Evolutionary conservation across 495 filamentous ascomycete species (phyloP).

Genomic region (Lophiotrema nucula): DNA sequence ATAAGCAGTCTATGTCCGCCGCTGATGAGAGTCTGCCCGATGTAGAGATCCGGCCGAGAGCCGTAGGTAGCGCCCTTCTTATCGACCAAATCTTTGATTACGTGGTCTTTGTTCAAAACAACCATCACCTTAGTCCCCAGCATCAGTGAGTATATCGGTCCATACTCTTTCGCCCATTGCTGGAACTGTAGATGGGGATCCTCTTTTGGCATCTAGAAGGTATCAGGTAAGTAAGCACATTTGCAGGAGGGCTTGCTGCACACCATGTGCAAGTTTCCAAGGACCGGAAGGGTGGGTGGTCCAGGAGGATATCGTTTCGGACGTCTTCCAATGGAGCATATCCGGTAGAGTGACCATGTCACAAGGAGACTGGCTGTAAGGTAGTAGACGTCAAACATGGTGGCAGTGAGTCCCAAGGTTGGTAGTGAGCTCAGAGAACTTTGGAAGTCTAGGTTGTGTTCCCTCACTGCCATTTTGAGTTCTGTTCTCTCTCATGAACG

Average conservation of each 20-base stretch:
- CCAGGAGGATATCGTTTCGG: slow-evolving; percentile 42
- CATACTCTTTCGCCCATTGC: slow-evolving; percentile 44
- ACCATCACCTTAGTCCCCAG: slow-evolving; percentile 34
- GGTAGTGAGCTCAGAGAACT: too few species aligned
- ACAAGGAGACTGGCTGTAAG: not conserved
- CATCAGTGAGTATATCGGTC: slow-evolving; percentile 42
- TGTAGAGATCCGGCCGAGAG: slow-evolving; percentile 30
- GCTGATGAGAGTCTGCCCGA: slow-evolving; percentile 9
- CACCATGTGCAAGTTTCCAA: slow-evolving; percentile 15
- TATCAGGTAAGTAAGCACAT: not conserved
- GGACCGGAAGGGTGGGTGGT: slow-evolving; percentile 35
- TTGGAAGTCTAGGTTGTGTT: too few species aligned
- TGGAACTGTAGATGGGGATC: slow-evolving; percentile 40
- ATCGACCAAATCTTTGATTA: slow-evolving; percentile 43
- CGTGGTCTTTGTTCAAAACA: slow-evolving; percentile 34
- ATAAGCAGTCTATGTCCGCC: slow-evolving; percentile 13
- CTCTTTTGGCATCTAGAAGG: slow-evolving; percentile 11
- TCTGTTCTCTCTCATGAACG: too few species aligned
- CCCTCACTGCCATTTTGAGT: too few species aligned
- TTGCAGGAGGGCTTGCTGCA: not conserved
- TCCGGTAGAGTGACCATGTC: slow-evolving; percentile 1
- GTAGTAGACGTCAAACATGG: not conserved
- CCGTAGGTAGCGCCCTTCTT: slow-evolving; percentile 41
- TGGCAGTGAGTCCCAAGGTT: too few species aligned
- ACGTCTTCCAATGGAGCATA: slow-evolving; percentile 36